Percentiles rank a stretch among this genome's conserved stretches.
These are phyloP conservation scores for Sugiyamaella xylanicola DNA, from an alignment of 1,139 yeast genomes.

Conservation along the genomic window DNA sequence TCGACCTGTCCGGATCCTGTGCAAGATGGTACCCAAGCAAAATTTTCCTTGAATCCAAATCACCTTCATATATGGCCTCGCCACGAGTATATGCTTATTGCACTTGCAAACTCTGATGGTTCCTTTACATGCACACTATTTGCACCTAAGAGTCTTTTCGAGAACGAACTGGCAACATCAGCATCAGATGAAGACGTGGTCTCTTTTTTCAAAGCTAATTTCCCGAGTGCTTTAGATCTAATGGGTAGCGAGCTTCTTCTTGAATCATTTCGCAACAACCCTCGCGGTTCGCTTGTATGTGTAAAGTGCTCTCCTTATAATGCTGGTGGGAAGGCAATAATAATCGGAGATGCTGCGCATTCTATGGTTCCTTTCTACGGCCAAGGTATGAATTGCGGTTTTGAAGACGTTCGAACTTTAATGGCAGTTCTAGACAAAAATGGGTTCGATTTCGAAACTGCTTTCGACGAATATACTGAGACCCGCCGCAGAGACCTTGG, in stretches of 20 bases:
- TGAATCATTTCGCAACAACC: constrained; percentile 59
- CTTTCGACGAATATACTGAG: constrained; percentile 61
- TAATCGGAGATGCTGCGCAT: constrained; percentile 94
- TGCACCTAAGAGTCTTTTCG: constrained; percentile 76
- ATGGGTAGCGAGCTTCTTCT: constrained; percentile 63
- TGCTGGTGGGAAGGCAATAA: constrained; percentile 60
- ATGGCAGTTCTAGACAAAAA: constrained; percentile 52
- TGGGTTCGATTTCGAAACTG: constrained; percentile 48
- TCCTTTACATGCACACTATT: constrained; percentile 89
- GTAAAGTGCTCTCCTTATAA: constrained; percentile 67
- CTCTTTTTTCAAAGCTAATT: constrained; percentile 59
- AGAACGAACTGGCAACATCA: constrained; percentile 48
- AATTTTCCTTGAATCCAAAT: constrained; percentile 63
- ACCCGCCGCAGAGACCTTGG: constrained; percentile 65
- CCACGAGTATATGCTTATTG: constrained; percentile 82
- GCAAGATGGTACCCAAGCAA: constrained; percentile 1
- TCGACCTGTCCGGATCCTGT: constrained; percentile 7
- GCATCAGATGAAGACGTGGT: constrained; percentile 21
- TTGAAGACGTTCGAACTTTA: constrained; percentile 80
- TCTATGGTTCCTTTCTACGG: constrained; percentile 98
- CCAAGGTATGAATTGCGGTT: constrained; percentile 96
- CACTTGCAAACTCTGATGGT: constrained; percentile 80
- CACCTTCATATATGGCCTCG: constrained; percentile 96
- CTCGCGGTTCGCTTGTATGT: constrained; percentile 73
- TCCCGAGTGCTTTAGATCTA: constrained; percentile 71